Evolutionary conservation across 2,329 filamentous ascomycete genomes (phyloP).

Genomic region (Fusarium secorum): DNA sequence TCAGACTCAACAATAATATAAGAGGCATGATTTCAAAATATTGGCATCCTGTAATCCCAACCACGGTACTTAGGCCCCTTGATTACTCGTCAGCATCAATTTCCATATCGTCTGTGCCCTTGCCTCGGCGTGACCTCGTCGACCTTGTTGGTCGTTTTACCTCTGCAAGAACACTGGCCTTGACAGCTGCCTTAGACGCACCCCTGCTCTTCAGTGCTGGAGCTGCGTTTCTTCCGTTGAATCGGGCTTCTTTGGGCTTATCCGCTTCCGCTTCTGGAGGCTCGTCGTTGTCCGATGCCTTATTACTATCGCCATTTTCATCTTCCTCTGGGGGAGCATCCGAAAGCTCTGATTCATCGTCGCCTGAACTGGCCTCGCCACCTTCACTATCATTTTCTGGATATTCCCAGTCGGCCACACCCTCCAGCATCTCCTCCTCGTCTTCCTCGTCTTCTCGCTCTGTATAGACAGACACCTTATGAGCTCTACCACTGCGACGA

Average conservation of each 20-base stretch:
- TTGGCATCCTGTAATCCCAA: conserved; percentile 20
- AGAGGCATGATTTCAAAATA: conserved; percentile 24
- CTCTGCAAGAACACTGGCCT: conserved; percentile 38
- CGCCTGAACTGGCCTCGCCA: conserved; percentile 27
- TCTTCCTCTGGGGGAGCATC: conserved; percentile 32
- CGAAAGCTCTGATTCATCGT: conserved; percentile 36
- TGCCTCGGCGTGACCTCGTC: conserved; percentile 42
- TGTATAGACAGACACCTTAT: conserved; percentile 58
- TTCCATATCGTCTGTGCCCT: conserved; percentile 47
- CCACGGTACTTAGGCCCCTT: neutral
- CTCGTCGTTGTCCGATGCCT: conserved; percentile 25
- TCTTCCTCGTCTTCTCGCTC: conserved; percentile 66
- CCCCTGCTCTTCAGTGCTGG: conserved; percentile 36
- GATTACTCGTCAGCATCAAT: conserved; percentile 46
- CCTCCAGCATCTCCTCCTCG: conserved; percentile 68
- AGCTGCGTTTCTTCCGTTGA: conserved; percentile 38
- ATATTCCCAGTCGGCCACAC: conserved; percentile 67
- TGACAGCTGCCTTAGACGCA: conserved; percentile 35
- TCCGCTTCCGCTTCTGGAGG: conserved; percentile 27
- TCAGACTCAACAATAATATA: conserved; percentile 15
- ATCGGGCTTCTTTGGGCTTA: conserved; percentile 33
- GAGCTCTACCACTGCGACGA: conserved; percentile 63
- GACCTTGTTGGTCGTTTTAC: conserved; percentile 35
- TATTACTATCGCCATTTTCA: conserved; percentile 9
- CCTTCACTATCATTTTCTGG: conserved; percentile 40